Evolutionary conservation across 495 filamentous ascomycete species (phyloP).

Genomic region (Poronia punctata): DNA sequence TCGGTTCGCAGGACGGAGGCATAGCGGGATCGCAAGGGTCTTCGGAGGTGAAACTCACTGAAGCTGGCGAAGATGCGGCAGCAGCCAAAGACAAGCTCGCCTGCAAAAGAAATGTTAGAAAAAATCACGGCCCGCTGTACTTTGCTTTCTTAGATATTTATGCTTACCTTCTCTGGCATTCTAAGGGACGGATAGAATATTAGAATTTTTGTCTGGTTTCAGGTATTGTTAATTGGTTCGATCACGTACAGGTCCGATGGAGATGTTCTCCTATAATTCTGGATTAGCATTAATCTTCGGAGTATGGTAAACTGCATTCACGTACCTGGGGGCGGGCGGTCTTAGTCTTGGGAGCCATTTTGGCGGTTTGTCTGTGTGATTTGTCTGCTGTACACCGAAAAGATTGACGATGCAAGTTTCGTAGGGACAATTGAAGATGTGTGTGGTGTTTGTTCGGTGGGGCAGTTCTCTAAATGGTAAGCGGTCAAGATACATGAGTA

Average conservation of each 20-base stretch:
- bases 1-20: neutral
- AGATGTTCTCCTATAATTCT: slow-evolving; percentile 85
- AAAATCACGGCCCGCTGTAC: neutral
- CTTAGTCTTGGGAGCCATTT: slow-evolving; percentile 76
- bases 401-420: slow-evolving; percentile 9
- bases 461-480: slow-evolving; percentile 3
- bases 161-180: slow-evolving; percentile 68
- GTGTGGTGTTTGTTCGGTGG: slow-evolving; percentile 8
- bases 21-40: neutral
- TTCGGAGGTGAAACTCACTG: slow-evolving; percentile 36
- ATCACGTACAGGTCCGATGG: slow-evolving; percentile 63
- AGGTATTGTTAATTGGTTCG: slow-evolving; percentile 40
- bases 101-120: slow-evolving; percentile 34
- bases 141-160: neutral
- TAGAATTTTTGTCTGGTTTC: neutral
- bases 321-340: slow-evolving; percentile 49
- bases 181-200: slow-evolving; percentile 2
- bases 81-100: slow-evolving; percentile 97
- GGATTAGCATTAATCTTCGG: slow-evolving; percentile 1
- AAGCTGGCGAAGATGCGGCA: slow-evolving; percentile 98
- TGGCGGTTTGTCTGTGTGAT: slow-evolving; percentile 28
- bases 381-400: slow-evolving; percentile 12
- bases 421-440: slow-evolving; percentile 10
- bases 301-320: too few species aligned
- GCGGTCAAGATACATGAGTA: slow-evolving; percentile 5